Evolutionary conservation across 78 protist species (phyloP).

Genomic region (Trichosphaerium sp.): DNA sequence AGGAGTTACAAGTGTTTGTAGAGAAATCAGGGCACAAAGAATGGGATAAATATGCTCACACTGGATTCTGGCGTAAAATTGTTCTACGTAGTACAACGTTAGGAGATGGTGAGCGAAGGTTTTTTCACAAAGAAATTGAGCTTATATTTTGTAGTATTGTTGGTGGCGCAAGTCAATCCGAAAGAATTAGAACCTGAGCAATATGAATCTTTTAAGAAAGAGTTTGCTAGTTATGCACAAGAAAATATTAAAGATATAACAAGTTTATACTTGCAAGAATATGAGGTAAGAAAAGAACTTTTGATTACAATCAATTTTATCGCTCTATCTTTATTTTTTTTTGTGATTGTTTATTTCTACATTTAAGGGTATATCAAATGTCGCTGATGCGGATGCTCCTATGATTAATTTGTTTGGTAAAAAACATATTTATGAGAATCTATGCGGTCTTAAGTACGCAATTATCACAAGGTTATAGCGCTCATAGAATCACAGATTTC

Average conservation of each 20-base stretch:
- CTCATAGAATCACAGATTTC: not conserved
- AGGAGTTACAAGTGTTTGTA: too few species aligned
- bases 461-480: not conserved
- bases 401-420: conserved; percentile 21
- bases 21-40: too few species aligned
- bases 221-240: too few species aligned
- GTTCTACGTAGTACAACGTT: conserved; percentile 30
- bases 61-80: conserved; percentile 52
- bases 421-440: conserved; percentile 20
- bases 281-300: too few species aligned
- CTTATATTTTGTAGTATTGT: too few species aligned
- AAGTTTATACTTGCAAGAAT: too few species aligned
- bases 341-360: not conserved
- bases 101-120: conserved; percentile 30
- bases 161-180: too few species aligned
- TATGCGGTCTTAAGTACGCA: conserved; percentile 32
- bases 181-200: too few species aligned
- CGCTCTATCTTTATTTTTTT: not conserved
- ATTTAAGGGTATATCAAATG: conserved; percentile 26
- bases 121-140: too few species aligned
- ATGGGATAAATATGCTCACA: conserved; percentile 25
- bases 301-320: too few species aligned
- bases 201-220: too few species aligned
- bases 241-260: too few species aligned
- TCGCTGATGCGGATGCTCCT: conserved; percentile 45